Evolutionary conservation across 2,329 filamentous ascomycete species (phyloP), one percentile per base, ranked within the genome.

Genomic region (Ustilaginoidea virens): DNA sequence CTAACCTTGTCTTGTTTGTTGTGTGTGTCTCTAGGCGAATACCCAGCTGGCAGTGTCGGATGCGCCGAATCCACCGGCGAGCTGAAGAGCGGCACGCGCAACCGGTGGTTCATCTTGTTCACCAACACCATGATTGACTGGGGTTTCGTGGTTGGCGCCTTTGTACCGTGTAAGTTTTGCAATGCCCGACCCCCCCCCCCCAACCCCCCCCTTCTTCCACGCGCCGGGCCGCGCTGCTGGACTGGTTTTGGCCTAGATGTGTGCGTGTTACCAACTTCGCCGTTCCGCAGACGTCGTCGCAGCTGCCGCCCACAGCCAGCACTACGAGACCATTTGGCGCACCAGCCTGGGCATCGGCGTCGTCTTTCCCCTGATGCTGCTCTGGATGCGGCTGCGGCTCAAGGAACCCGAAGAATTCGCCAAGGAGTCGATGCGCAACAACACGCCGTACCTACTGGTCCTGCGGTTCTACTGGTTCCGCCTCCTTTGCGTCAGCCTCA

Each of bases 41-140:
- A 85, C 42, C 80, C 80, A 1, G 80, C 80, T 23, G 86, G 86
- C 4, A 80, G 73, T 34, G 86, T 93, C 1, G 80, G 78, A 2
- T 80, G 74, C 30, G 81, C 85, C 3, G 86, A 94, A 53, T 78
- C 77, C 5, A 86, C 78, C 0, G 80, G 81, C 14, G 82, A 92
- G 47, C 61, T 94, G 35, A 82, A 83, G 50, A 52, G 56, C 10
- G 86, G 86, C 7, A 76, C 77, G n/a, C 66, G 86, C n/a, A 87
- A 94, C 47, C 66, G 79, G 21, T 92, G 83, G 81, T 94, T 85
- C 47, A 80, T 87, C 42, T 63, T 92, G 38, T 92, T 90, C 51
- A 92, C 81, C 25, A 92, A 92, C 51, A 71, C 79, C 17, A 80
- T 83, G 61, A 92, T 92, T 35, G 81, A 92, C 46, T 68, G 54